Base-by-base conservation (phyloP, 2,329 filamentous ascomycete genomes). In the Ustulina deusta region DNA sequence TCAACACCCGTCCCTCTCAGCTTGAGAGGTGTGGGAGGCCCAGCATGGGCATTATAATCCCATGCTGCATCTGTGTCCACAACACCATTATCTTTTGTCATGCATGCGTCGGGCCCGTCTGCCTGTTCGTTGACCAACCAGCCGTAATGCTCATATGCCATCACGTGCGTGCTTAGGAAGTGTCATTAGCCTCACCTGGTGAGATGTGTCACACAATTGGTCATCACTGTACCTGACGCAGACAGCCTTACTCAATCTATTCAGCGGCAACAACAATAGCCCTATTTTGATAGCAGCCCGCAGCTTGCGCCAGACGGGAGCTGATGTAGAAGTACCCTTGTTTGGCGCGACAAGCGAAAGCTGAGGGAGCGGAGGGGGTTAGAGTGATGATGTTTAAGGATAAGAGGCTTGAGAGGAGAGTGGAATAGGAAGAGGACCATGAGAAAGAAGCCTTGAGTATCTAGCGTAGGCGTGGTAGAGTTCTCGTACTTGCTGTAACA, bases 91-190 rank as follows among this genome's bases (percentile, higher is more conserved):
- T 64, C 34, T 27, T 46, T 42, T 61, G 40, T 52, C 32, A 56
- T 65, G 40, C 17, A 29, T 22, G 22, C 15, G 7, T 63, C 42
- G 42, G 57, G 17, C n/a, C 22, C 51, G 51, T 59, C 29, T 68
- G 65, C 68, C 65, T 70, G 65, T 25, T 48, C 59, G 56, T 57
- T 48, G 38, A 22, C 40, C 51, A 40, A 15, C 62, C 25, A 65
- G 59, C 54, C 38, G 20, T 38, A 51, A 40, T 56, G 29, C 22
- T 29, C 25, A 48, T 55, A 61, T 46, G 27, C 59, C 68, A 68
- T 69, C 52, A 61, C 40, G 49, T 46, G 52, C 6, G 25, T 56
- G n/a, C 56, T 54, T 52, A 20, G 20, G 15, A 58, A 17, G 44
- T 17, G 49, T 65, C 54, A 65, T 58, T 22, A 20, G 51, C 34